Evolutionary conservation across 208 protist genomes (phyloP), one percentile per base, ranked within the genome.

Genomic region (Herpetomonas tarakana): DNA sequence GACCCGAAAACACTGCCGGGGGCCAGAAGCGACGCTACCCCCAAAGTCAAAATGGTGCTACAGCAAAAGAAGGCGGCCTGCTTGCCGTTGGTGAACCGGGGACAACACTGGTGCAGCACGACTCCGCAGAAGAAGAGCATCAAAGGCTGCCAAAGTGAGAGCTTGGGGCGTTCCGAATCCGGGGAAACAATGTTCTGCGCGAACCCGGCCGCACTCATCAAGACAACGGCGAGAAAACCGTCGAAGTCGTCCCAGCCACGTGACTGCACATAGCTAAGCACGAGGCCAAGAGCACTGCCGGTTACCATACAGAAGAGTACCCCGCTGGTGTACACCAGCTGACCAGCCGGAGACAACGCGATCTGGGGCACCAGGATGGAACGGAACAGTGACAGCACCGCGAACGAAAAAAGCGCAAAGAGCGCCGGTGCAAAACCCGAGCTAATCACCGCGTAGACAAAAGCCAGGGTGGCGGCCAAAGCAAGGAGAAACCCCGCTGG

Each of bases 111-210:
- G 35, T 6, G 14, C 35, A 41, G 9, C 9, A 41, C 9, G 14
- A 41, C 6, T 41, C 35, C 35, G 14, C 35, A 41, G 35, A 41
- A 6, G 14, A 41, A 41, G 6, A 6, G 9, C 35, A 41, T 6
- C 6, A 41, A 41, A n/a, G n/a, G n/a, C n/a, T n/a, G n/a, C n/a
- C n/a, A n/a, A n/a, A n/a, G n/a, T n/a, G n/a, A n/a, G n/a, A n/a
- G n/a, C n/a, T n/a, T n/a, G n/a, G n/a, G n/a, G n/a, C n/a, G n/a
- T n/a, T n/a, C n/a, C n/a, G n/a, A n/a, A n/a, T n/a, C n/a, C n/a
- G n/a, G n/a, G n/a, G 35, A 41, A 41, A 41, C 35, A 41, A 41
- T 41, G 35, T 41, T 41, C 35, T 41, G 35, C 6, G 35, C 35
- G 14, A 41, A 41, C 6, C 35, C 35, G 9, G 14, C 35, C 6